Evolutionary conservation across 305 asterid genomes (phyloP).

Genomic region (Plantago lanceolata): DNA sequence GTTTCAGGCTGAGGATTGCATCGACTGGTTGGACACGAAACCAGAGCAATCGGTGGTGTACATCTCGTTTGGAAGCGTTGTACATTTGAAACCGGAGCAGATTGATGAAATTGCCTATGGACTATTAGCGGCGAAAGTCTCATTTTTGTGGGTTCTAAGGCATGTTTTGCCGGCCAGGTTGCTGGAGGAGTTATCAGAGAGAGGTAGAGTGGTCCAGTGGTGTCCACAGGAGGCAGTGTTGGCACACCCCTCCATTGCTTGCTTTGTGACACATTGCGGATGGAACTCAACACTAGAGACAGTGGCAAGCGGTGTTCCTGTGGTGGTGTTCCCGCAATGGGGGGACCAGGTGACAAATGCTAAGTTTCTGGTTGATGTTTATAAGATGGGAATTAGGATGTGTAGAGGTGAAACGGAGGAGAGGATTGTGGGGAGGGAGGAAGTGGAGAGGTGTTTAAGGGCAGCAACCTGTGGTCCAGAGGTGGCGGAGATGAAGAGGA

Average conservation of each 20-base stretch:
- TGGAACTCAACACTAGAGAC: slow-evolving; percentile 89
- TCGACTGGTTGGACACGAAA: slow-evolving; percentile 55
- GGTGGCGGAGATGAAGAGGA: slow-evolving; percentile 48
- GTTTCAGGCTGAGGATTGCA: slow-evolving; percentile 46
- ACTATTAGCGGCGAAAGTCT: slow-evolving; percentile 37
- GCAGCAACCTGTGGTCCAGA: slow-evolving; percentile 35
- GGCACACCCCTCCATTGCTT: slow-evolving; percentile 58
- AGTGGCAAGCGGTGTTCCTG: slow-evolving; percentile 59
- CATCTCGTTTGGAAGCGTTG: slow-evolving; percentile 71
- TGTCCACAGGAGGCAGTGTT: slow-evolving; percentile 67
- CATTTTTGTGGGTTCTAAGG: slow-evolving; percentile 63
- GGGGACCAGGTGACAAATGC: slow-evolving; percentile 89
- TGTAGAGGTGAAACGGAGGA: slow-evolving; percentile 65
- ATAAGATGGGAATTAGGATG: slow-evolving; percentile 58
- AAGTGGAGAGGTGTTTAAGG: slow-evolving; percentile 49
- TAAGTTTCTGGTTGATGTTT: slow-evolving; percentile 63
- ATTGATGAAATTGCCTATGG: slow-evolving; percentile 64
- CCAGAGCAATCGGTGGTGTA: slow-evolving; percentile 53
- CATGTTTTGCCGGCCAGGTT: slow-evolving; percentile 52
- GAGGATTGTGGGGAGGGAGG: slow-evolving; percentile 41
- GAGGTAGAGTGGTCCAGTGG: slow-evolving; percentile 65
- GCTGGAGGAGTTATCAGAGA: slow-evolving; percentile 39
- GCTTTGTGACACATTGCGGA: slow-evolving; percentile 83
- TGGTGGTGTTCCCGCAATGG: slow-evolving; percentile 75
- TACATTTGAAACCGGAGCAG: slow-evolving; percentile 50